A percentile compares a stretch with the other conserved stretches of the same genome.
These are phyloP conservation scores for Boeremia lycopersici DNA, from an alignment of 2,329 filamentous ascomycete species.

Conservation along the genomic window DNA sequence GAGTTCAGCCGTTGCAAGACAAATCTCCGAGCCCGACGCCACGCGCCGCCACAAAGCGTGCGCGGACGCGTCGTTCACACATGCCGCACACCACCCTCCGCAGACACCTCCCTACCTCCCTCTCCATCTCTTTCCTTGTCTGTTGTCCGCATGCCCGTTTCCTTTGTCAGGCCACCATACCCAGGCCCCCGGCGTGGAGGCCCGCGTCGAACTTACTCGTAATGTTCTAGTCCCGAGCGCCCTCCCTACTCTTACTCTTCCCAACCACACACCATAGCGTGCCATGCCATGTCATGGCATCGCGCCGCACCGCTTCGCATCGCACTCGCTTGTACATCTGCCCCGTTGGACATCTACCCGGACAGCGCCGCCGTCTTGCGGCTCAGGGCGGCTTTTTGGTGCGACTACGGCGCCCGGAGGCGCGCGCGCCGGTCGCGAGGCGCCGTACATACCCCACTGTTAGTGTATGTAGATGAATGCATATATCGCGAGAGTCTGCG, in stretches of 20 bases:
- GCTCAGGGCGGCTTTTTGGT: too few species aligned
- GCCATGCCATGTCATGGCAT: not conserved
- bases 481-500: too few species aligned
- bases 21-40: constrained; percentile 9
- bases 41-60: not conserved
- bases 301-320: not conserved
- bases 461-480: too few species aligned
- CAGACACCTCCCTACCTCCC: not conserved
- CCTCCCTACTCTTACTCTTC: constrained; percentile 35
- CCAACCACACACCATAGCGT: constrained; percentile 1
- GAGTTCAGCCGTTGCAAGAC: constrained; percentile 9
- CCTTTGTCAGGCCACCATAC: constrained; percentile 10
- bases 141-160: not conserved
- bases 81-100: not conserved
- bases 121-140: not conserved
- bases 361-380: too few species aligned
- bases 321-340: constrained; percentile 8
- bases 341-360: too few species aligned
- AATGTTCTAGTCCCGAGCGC: constrained; percentile 46
- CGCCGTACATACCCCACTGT: too few species aligned
- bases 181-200: constrained; percentile 22
- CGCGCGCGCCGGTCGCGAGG: too few species aligned
- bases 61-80: not conserved
- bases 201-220: constrained; percentile 35
- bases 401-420: too few species aligned